phyloP scores from a whole-genome alignment of 257 asterid genomes.

The Buddleja alternifolia region DNA sequence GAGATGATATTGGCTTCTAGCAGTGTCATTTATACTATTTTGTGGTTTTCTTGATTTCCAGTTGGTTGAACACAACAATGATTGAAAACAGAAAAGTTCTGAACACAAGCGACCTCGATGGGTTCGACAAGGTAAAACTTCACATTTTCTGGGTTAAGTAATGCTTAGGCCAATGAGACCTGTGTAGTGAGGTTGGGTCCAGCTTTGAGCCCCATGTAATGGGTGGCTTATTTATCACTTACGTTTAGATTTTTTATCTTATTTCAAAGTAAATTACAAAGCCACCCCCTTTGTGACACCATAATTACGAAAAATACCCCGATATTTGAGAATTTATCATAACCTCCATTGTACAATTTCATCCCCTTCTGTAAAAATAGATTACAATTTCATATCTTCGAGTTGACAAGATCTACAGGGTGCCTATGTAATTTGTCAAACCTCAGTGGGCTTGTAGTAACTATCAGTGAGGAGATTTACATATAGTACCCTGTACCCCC shows the following conservation, averaged over 20 bases:
- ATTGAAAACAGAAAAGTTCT: constrained; percentile 83
- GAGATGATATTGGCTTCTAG: constrained; percentile 4
- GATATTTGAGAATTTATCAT: too few relatives aligned
- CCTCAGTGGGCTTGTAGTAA: too few relatives aligned
- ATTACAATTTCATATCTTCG: too few relatives aligned
- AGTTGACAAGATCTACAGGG: too few relatives aligned
- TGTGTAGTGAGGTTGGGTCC: not conserved
- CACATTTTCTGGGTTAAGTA: not conserved
- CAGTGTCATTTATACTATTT: not conserved
- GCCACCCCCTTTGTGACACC: too few relatives aligned
- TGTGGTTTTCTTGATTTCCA: constrained; percentile 35
- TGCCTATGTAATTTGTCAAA: too few relatives aligned
- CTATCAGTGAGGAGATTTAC: too few relatives aligned
- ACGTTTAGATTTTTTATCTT: not conserved
- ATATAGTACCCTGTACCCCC: too few relatives aligned
- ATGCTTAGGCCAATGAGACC: not conserved
- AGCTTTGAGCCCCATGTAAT: not conserved
- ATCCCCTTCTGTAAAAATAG: too few relatives aligned
- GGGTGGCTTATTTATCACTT: constrained; percentile 14
- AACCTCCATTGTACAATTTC: too few relatives aligned
- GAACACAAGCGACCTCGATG: constrained; percentile 83
- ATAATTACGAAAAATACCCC: too few relatives aligned
- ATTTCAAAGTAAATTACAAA: not conserved
- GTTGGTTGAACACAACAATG: constrained; percentile 99
- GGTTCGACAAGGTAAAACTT: constrained; percentile 86